phyloP scores from a whole-genome alignment of 2,329 filamentous ascomycete genomes.

The Colletotrichum viniferum region DNA sequence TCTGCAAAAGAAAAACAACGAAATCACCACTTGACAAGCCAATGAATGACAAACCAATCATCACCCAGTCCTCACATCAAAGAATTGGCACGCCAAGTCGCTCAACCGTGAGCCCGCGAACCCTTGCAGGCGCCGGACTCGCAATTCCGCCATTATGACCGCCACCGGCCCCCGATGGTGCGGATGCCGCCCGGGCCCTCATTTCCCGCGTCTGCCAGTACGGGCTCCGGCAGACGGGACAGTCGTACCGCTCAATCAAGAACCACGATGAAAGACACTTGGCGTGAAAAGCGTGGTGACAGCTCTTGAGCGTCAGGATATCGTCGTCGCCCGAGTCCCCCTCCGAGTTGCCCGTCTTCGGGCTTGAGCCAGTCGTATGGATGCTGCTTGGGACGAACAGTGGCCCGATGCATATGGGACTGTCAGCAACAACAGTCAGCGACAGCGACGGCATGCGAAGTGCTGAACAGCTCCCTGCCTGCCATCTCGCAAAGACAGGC shows the following conservation, averaged over 20 bases:
- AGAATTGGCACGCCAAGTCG: not conserved
- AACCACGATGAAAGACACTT: conserved; percentile 45
- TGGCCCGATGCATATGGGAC: conserved; percentile 38
- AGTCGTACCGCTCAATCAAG: conserved; percentile 37
- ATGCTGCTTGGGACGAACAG: conserved; percentile 23
- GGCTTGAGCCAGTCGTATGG: not conserved
- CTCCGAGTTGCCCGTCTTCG: not conserved
- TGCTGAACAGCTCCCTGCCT: not conserved
- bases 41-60: not conserved
- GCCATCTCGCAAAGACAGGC: not conserved
- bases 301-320: conserved; percentile 39
- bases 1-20: not conserved
- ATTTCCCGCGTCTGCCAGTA: conserved; percentile 32
- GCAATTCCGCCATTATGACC: not conserved
- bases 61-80: not conserved
- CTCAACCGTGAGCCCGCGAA: not conserved
- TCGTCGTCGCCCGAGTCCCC: conserved; percentile 28
- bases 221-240: conserved; percentile 40
- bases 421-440: conserved; percentile 17
- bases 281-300: conserved; percentile 43
- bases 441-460: not conserved
- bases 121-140: not conserved
- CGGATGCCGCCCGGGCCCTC: not conserved
- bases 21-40: not conserved
- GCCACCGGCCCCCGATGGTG: not conserved